phyloP scores from a whole-genome alignment of 129 eudicot species.

The Sambucus nigra region DNA sequence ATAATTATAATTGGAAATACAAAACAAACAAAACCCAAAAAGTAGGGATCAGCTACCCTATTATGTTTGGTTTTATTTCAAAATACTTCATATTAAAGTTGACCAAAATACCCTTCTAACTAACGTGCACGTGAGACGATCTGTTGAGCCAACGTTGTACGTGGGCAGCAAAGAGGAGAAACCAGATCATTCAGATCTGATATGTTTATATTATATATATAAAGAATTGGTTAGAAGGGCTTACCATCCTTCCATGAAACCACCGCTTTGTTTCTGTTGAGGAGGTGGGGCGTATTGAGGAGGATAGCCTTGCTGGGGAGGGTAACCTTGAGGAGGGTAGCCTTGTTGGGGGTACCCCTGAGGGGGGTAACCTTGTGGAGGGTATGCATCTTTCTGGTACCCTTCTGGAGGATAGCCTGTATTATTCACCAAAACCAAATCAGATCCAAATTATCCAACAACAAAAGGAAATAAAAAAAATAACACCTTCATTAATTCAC shows the following conservation, averaged over 20 bases:
- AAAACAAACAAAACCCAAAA: no score
- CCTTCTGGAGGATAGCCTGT: conserved; percentile 74
- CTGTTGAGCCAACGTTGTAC: no score
- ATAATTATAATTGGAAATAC: no score
- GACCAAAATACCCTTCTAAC: no score
- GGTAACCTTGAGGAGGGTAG: conserved; percentile 36
- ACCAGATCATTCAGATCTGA: conserved; percentile 1
- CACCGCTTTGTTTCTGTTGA: conserved; percentile 17
- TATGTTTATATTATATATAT: neutral
- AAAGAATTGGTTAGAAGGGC: neutral
- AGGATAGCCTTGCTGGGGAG: conserved; percentile 39
- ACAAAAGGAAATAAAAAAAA: neutral
- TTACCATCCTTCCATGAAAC: conserved; percentile 72
- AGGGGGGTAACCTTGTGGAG: conserved; percentile 40
- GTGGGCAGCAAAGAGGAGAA: neutral
- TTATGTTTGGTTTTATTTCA: no score
- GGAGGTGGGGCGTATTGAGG: conserved; percentile 57
- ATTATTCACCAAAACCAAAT: neutral
- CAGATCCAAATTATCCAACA: conserved; percentile 3
- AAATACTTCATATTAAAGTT: no score
- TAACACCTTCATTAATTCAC: neutral
- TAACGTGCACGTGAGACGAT: no score
- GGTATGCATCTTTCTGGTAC: conserved; percentile 66
- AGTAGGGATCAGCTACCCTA: no score
- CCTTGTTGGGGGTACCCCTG: conserved; percentile 43